These are phyloP conservation scores for Obba rivulosa DNA, from an alignment of 768 basidiomycete species.

Conservation along the genomic window DNA sequence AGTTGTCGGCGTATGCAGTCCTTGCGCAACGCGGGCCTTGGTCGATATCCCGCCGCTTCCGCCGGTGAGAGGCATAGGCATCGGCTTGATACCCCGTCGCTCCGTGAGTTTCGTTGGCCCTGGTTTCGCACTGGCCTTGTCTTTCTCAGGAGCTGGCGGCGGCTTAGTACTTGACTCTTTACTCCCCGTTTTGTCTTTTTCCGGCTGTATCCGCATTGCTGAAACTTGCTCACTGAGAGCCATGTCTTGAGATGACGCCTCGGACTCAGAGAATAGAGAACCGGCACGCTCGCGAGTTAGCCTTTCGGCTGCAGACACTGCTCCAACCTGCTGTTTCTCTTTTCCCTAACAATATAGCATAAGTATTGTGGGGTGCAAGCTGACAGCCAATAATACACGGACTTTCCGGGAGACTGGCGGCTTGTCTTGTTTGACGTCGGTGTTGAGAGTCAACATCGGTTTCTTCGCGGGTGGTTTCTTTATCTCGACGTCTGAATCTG, in stretches of 20 bases:
- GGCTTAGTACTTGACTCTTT: too few relatives aligned
- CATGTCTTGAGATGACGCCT: constrained; percentile 11
- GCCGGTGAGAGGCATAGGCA: constrained; percentile 7
- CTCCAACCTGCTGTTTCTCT: too few relatives aligned
- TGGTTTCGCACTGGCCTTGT: background rate
- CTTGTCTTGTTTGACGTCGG: too few relatives aligned
- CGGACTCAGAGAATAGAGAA: constrained; percentile 14
- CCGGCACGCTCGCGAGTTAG: constrained; percentile 6
- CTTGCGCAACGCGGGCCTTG: constrained; percentile 14
- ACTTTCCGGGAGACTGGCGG: too few relatives aligned
- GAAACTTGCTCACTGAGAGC: background rate
- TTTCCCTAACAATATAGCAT: too few relatives aligned
- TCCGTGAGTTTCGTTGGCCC: background rate
- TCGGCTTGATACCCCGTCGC: background rate
- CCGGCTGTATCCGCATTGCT: background rate
- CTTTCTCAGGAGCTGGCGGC: too few relatives aligned
- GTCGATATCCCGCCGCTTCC: constrained; percentile 9
- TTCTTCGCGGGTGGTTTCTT: too few relatives aligned
- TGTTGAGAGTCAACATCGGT: too few relatives aligned
- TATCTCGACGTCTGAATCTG: too few relatives aligned
- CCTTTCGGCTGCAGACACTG: too few relatives aligned
- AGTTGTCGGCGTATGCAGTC: background rate
- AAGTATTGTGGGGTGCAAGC: too few relatives aligned
- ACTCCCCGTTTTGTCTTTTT: background rate
- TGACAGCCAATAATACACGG: too few relatives aligned